Conservation (phyloP, 2,329 filamentous ascomycete species). For the Diplodia corticola region DNA sequence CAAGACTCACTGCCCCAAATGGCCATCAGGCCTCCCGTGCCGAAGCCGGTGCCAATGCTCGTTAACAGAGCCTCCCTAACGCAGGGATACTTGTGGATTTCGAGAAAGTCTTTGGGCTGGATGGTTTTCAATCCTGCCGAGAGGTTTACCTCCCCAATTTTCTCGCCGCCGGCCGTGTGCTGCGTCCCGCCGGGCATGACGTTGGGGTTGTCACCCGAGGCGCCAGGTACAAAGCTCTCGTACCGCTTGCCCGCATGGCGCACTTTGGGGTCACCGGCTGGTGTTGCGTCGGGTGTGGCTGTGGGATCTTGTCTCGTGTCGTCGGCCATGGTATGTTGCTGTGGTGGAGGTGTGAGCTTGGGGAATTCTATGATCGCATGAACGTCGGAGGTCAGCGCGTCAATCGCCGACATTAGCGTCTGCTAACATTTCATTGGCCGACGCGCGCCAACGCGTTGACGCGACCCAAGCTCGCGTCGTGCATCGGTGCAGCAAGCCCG, state of each 20-base stretch:
- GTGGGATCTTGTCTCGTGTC: slow-evolving; percentile 41
- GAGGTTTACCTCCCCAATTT: slow-evolving; percentile 42
- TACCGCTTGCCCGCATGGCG: slow-evolving; percentile 4
- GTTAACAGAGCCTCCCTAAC: slow-evolving; percentile 78
- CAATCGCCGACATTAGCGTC: slow-evolving; percentile 16
- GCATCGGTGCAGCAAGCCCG: slow-evolving; percentile 2
- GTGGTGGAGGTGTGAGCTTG: slow-evolving; percentile 10
- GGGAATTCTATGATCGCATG: slow-evolving; percentile 27
- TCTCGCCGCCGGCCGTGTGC: slow-evolving; percentile 61
- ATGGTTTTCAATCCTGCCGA: slow-evolving; percentile 67
- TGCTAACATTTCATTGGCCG: slow-evolving; percentile 15
- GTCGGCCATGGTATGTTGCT: slow-evolving; percentile 44
- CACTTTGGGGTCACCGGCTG: slow-evolving; percentile 3
- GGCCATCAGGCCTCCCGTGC: slow-evolving; percentile 70
- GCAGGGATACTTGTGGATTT: slow-evolving; percentile 78
- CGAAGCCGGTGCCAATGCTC: slow-evolving; percentile 79
- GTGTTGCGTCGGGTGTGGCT: background rate
- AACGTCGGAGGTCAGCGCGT: background rate
- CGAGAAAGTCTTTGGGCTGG: slow-evolving; percentile 66
- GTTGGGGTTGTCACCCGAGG: slow-evolving; percentile 50
- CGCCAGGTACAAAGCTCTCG: background rate
- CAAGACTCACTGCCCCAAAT: slow-evolving; percentile 68
- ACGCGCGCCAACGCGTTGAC: slow-evolving; percentile 18
- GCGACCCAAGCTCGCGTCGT: slow-evolving; percentile 18
- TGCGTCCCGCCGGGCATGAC: slow-evolving; percentile 57